Conservation (phyloP, 2,329 filamentous ascomycete genomes). For the Calonectria pauciramosa region DNA sequence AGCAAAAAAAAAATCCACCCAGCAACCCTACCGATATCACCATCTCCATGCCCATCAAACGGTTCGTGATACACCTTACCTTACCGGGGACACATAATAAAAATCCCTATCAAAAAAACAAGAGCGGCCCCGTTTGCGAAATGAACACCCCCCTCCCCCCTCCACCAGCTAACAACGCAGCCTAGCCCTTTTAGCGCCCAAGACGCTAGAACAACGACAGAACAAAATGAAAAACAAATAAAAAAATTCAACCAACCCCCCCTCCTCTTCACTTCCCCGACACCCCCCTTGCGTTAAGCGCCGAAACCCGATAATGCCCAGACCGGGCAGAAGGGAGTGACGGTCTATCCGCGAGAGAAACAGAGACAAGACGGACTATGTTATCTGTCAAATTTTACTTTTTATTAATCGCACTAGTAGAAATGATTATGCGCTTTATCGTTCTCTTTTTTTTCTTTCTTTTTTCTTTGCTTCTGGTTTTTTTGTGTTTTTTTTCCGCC, state of each 20-base stretch:
- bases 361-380: neutral
- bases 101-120: slow-evolving; percentile 1
- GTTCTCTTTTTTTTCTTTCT: too few relatives aligned
- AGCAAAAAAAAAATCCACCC: neutral
- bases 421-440: too few relatives aligned
- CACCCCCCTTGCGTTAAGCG: neutral
- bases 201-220: neutral
- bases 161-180: neutral
- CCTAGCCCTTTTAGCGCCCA: neutral
- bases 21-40: neutral
- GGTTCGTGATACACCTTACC: neutral
- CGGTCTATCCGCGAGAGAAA: neutral
- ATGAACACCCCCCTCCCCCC: neutral
- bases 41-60: neutral
- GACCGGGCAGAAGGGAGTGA: neutral
- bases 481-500: neutral
- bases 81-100: neutral
- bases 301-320: neutral
- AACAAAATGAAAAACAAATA: neutral
- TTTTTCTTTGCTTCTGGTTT: too few relatives aligned
- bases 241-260: neutral
- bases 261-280: neutral
- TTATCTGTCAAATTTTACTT: neutral
- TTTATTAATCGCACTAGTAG: neutral
- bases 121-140: neutral